These are phyloP conservation scores for Phalaenopsis equestris DNA, from an alignment of 106 monocot genomes.

Conservation along the genomic window DNA sequence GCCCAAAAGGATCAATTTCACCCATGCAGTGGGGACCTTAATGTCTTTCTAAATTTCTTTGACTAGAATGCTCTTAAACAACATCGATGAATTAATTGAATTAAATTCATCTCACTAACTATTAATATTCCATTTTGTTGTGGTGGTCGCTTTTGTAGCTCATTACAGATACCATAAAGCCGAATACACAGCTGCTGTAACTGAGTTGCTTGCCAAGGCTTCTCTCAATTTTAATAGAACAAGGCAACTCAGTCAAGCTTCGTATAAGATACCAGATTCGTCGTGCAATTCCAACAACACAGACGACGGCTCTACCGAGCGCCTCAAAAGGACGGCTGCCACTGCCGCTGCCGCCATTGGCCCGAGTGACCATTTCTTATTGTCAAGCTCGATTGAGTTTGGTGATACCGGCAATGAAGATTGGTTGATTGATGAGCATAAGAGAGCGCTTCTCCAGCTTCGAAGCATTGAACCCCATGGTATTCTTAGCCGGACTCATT, in stretches of 20 bases:
- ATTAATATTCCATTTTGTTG: not conserved
- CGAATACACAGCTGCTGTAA: conserved; percentile 27
- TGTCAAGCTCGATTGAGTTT: conserved; percentile 37
- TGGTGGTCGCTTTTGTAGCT: not conserved
- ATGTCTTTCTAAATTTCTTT: too few species aligned
- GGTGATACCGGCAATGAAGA: conserved; percentile 31
- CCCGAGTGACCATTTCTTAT: conserved; percentile 60
- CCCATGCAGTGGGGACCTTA: too few species aligned
- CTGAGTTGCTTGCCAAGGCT: conserved; percentile 36
- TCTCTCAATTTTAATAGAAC: conserved; percentile 8
- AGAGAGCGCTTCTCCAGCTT: conserved; percentile 28
- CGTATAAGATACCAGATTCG: conserved; percentile 34
- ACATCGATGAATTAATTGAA: too few species aligned
- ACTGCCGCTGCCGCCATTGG: conserved; percentile 18
- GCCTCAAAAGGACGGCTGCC: conserved; percentile 31
- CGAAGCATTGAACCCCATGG: conserved; percentile 47
- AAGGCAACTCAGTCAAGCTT: not conserved
- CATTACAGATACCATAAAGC: conserved; percentile 11
- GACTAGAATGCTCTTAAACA: not conserved
- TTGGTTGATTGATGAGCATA: conserved; percentile 31
- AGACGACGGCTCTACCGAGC: conserved; percentile 47
- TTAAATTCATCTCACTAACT: not conserved
- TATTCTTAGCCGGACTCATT: conserved; percentile 50
- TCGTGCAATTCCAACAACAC: conserved; percentile 39
- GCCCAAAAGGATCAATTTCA: too few species aligned